Evolutionary conservation across 1,284 basidiomycete genomes (phyloP).

Genomic region (Cystobasidium sp.): DNA sequence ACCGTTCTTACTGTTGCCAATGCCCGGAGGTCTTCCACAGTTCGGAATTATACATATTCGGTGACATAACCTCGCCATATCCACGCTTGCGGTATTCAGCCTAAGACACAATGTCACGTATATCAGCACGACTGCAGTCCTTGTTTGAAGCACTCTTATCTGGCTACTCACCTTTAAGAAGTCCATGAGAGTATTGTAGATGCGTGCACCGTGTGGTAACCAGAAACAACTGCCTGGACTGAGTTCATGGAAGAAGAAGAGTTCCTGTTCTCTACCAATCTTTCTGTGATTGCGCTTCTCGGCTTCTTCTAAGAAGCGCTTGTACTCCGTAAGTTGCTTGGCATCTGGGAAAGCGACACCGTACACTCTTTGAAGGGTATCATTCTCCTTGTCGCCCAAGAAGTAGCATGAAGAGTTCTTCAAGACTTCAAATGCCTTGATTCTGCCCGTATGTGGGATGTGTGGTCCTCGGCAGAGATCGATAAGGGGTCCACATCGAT

Average conservation of each 20-base stretch:
- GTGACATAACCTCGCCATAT: slow-evolving; percentile 93
- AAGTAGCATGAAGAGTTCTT: slow-evolving; percentile 99
- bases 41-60: slow-evolving; percentile 96
- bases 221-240: slow-evolving; percentile 96
- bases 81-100: slow-evolving; percentile 80
- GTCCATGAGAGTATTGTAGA: slow-evolving; percentile 93
- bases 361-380: slow-evolving; percentile 95
- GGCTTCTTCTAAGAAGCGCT: slow-evolving; percentile 92
- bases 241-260: slow-evolving; percentile 98
- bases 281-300: slow-evolving; percentile 96
- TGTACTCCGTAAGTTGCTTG: slow-evolving; percentile 94
- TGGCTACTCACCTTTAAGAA: slow-evolving; percentile 72
- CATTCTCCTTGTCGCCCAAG: slow-evolving; percentile 91
- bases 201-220: slow-evolving; percentile 93
- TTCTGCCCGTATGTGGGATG: slow-evolving; percentile 94
- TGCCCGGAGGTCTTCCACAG: slow-evolving; percentile 99
- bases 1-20: slow-evolving; percentile 83
- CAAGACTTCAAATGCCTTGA: slow-evolving; percentile 94
- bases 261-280: slow-evolving; percentile 95
- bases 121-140: too few species aligned
- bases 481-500: slow-evolving; percentile 98
- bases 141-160: background rate
- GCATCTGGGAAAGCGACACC: slow-evolving; percentile 99
- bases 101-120: background rate
- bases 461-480: slow-evolving; percentile 97